Base-by-base conservation (phyloP, 108 stramenopile species). In the Cyclotella kingstonii region DNA sequence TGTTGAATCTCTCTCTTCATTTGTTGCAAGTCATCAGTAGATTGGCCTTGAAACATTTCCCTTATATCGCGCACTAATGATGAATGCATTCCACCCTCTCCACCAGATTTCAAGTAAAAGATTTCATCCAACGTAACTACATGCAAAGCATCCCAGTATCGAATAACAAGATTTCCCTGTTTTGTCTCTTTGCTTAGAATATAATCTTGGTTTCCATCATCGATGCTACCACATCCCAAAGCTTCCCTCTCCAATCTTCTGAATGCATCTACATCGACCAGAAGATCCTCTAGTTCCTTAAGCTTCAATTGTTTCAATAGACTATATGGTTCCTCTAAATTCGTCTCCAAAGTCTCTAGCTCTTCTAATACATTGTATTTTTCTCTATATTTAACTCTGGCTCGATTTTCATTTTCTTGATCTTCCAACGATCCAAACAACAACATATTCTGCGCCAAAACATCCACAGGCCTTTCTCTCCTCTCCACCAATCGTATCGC, bases 371-470 rank as follows among this genome's bases (percentile, higher is more conserved):
- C 90, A 68, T 89, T 89, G 71, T 93, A 91, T 40, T 81, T 81
- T 66, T 94, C 93, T 47, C 85, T 78, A 63, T 94, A 94, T 60
- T 94, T 94, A 34, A 94, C 87, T 17, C 73, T 68, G 1, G 85
- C 87, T 18, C 81, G 58, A 67, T 84, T 77, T 44, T 84, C 73
- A 52, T 79, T 78, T 23, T 91, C 84, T 44, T n/a, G n/a, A n/a
- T 84, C 87, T 22, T 84, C 84, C 18, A 77, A 61, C 42, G 84
- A 52, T 7, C 93, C 98, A 80, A 97, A 94, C 41, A 99, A 55
- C 5, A 99, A 80, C 36, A 97, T 52, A 74, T 99, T 99, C 83
- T 97, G 96, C 10, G 96, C 97, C 22, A 98, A 59, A 5, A 94
- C 77, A 77, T 99, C 99, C 54, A 98, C 84, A 1, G 98, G 97